phyloP scores from a whole-genome alignment of 2,329 filamentous ascomycete species.

The Hypoxylon sp. region DNA sequence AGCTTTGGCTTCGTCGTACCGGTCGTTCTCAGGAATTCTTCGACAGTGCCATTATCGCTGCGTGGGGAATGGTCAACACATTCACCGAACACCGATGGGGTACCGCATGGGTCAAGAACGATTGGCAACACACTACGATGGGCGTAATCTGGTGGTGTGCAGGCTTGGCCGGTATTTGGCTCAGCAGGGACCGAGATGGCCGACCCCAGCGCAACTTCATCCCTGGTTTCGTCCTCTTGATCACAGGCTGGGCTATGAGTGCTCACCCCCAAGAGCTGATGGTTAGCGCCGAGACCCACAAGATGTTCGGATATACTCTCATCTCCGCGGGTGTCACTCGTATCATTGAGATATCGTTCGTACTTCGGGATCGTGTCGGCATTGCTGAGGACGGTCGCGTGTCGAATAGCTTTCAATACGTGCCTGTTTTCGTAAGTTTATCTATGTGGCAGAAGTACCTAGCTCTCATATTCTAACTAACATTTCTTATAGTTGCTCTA shows the following conservation, averaged over 20 bases:
- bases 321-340: slow-evolving; percentile 88
- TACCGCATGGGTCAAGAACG: slow-evolving; percentile 85
- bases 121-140: slow-evolving; percentile 99
- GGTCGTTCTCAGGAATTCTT: slow-evolving; percentile 97
- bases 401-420: slow-evolving; percentile 74
- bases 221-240: slow-evolving; percentile 85
- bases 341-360: slow-evolving; percentile 90
- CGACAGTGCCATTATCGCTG: slow-evolving; percentile 87
- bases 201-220: slow-evolving; percentile 91
- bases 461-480: slow-evolving; percentile 33
- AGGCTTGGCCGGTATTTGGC: slow-evolving; percentile 89
- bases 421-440: slow-evolving; percentile 75
- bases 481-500: slow-evolving; percentile 73
- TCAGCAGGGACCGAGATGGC: slow-evolving; percentile 84
- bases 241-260: slow-evolving; percentile 97
- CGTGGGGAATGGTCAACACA: slow-evolving; percentile 97
- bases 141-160: slow-evolving; percentile 99
- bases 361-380: slow-evolving; percentile 76
- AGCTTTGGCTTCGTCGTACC: slow-evolving; percentile 82
- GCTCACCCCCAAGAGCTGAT: slow-evolving; percentile 85
- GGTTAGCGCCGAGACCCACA: slow-evolving; percentile 87
- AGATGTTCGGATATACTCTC: slow-evolving; percentile 90
- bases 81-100: slow-evolving; percentile 99
- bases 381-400: slow-evolving; percentile 73
- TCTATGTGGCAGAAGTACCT: background rate